phyloP scores from a whole-genome alignment of 2,329 filamentous ascomycete genomes.

The Spiromastix sp. region DNA sequence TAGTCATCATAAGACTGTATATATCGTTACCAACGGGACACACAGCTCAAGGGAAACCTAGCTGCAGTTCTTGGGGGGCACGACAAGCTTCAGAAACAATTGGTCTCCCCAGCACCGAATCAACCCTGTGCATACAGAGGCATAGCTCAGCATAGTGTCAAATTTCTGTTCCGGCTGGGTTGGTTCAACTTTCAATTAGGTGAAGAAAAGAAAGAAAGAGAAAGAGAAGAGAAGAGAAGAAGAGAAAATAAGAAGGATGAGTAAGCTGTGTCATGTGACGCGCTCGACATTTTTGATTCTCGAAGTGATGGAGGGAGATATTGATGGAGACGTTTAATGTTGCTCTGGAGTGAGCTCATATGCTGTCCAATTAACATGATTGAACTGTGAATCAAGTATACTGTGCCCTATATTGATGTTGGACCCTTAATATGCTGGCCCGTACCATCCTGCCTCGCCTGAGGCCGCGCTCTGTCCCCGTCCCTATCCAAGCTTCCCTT shows the following conservation, averaged over 20 bases:
- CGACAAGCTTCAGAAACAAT: constrained; percentile 29
- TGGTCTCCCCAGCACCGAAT: constrained; percentile 42
- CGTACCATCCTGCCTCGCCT: constrained; percentile 35
- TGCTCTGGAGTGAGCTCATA: neutral
- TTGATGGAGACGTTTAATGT: neutral
- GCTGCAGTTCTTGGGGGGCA: constrained; percentile 40
- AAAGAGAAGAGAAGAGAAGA: constrained; percentile 14
- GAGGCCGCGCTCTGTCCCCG: constrained; percentile 30
- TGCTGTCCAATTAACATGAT: neutral
- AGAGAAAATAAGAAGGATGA: constrained; percentile 8
- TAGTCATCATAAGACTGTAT: too few relatives aligned
- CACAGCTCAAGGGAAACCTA: constrained; percentile 35
- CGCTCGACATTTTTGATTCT: neutral
- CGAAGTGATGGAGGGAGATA: constrained; percentile 1
- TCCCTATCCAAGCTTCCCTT: constrained; percentile 25
- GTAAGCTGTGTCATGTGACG: too few relatives aligned
- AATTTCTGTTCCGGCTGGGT: constrained; percentile 46
- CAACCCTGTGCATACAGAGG: constrained; percentile 47
- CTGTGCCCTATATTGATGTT: constrained; percentile 11
- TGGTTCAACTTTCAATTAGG: constrained; percentile 46
- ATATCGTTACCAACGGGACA: constrained; percentile 42
- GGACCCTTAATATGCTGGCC: constrained; percentile 30
- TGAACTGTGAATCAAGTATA: neutral
- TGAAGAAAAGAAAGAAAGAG: constrained; percentile 31
- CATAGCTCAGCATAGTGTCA: constrained; percentile 42